Conservation (phyloP, 345 rosid species). For the Citrus medica region DNA sequence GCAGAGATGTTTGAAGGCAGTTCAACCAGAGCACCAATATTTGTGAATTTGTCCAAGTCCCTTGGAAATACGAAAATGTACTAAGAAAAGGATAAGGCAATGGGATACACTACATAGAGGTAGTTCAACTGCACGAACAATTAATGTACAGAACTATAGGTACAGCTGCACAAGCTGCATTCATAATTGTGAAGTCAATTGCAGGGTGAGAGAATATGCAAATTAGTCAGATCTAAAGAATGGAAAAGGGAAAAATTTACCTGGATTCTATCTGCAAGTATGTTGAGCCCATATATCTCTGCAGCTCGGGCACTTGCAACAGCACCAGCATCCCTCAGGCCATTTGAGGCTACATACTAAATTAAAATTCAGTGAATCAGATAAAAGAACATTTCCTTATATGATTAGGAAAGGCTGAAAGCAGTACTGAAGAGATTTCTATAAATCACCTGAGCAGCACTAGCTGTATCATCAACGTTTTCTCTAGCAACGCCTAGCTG, state of each 20-base stretch:
- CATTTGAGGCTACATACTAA: constrained; percentile 46
- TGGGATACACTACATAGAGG: neutral
- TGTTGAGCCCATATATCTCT: constrained; percentile 64
- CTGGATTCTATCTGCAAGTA: constrained; percentile 67
- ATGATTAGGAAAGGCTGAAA: neutral
- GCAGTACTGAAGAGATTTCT: neutral
- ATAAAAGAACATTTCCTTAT: neutral
- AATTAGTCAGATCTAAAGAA: neutral
- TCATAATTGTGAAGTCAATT: neutral
- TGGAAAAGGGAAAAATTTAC: constrained; percentile 15
- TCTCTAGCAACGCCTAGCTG: constrained; percentile 42
- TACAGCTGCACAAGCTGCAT: neutral
- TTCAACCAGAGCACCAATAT: neutral
- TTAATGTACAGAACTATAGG: neutral
- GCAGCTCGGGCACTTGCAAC: constrained; percentile 78
- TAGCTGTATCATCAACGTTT: constrained; percentile 43
- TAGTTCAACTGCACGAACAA: neutral
- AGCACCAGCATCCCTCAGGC: constrained; percentile 58
- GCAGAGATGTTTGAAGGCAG: neutral
- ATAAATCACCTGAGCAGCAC: constrained; percentile 48
- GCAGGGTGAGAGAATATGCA: constrained; percentile 1
- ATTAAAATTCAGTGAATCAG: constrained; percentile 7
- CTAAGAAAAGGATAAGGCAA: neutral
- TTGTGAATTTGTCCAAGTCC: neutral
- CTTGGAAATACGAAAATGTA: neutral